These are phyloP conservation scores for Phytophthora cryptogea DNA, from an alignment of 352 stramenopile species.

Conservation along the genomic window DNA sequence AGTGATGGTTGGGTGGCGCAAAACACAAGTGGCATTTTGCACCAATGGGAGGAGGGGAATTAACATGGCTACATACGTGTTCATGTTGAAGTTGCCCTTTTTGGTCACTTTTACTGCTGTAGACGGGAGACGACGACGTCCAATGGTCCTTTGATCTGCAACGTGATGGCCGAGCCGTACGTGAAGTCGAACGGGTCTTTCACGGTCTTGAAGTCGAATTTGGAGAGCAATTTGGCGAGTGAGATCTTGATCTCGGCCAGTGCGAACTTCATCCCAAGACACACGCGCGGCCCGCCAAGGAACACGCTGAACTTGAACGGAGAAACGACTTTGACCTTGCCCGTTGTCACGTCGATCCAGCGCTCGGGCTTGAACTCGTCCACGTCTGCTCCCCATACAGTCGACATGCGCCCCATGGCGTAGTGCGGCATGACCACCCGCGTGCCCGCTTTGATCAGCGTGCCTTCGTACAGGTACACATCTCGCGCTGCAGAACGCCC, in stretches of 20 bases:
- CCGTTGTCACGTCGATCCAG: conserved; percentile 52
- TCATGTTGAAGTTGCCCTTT: conserved; percentile 6
- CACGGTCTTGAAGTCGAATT: conserved; percentile 51
- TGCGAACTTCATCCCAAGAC: conserved; percentile 68
- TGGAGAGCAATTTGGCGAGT: conserved; percentile 53
- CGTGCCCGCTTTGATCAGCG: conserved; percentile 55
- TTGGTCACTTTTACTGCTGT: neutral
- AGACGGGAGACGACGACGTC: conserved; percentile 31
- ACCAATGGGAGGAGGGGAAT: neutral
- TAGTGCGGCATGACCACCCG: conserved; percentile 70
- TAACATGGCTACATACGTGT: conserved; percentile 1
- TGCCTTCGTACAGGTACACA: conserved; percentile 70
- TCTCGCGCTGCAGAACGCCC: conserved; percentile 54
- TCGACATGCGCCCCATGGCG: conserved; percentile 54
- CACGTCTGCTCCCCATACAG: conserved; percentile 68
- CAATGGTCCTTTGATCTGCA: conserved; percentile 46
- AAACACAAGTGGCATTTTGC: neutral
- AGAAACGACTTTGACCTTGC: conserved; percentile 50
- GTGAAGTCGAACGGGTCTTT: conserved; percentile 46
- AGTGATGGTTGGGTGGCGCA: neutral
- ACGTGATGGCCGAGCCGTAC: conserved; percentile 49
- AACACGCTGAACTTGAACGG: conserved; percentile 75
- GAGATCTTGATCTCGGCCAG: conserved; percentile 69
- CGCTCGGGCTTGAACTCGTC: conserved; percentile 69
- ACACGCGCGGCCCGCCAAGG: conserved; percentile 65